Evolutionary conservation across 352 stramenopile species (phyloP).

Genomic region (Pythium pyrilobum): DNA sequence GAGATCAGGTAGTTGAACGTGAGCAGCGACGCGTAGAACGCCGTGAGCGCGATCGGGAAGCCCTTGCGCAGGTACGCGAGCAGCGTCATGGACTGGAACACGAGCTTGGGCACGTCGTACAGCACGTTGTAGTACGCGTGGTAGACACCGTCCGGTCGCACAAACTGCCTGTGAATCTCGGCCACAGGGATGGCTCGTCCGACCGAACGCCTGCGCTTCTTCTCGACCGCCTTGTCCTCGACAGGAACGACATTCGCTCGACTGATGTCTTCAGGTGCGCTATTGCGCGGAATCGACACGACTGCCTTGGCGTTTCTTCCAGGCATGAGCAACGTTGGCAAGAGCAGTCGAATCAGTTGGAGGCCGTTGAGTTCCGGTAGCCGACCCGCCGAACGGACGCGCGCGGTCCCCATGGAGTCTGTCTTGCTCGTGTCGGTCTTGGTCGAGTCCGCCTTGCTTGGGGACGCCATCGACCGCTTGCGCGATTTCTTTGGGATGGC

Average conservation of each 20-base stretch:
- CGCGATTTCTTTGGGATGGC: not conserved
- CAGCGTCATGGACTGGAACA: slow-evolving; percentile 36
- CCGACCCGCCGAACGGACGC: not conserved
- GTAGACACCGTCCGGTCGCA: slow-evolving; percentile 1
- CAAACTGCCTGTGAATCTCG: slow-evolving; percentile 8
- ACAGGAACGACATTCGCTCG: not conserved
- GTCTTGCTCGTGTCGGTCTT: not conserved
- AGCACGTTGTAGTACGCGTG: slow-evolving; percentile 13
- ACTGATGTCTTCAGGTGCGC: not conserved
- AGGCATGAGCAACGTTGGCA: not conserved
- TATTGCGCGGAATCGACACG: not conserved
- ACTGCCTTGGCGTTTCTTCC: not conserved
- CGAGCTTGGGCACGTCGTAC: slow-evolving; percentile 33
- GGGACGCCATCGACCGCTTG: not conserved
- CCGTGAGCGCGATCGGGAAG: slow-evolving; percentile 33
- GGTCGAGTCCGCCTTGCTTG: not conserved
- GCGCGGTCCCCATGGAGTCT: not conserved
- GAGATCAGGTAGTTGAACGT: slow-evolving; percentile 41
- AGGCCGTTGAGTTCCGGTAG: slow-evolving; percentile 3
- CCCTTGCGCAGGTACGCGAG: slow-evolving; percentile 31
- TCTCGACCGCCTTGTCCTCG: not conserved
- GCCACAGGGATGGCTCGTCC: not conserved
- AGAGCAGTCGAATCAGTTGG: slow-evolving; percentile 1
- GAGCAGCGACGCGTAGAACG: slow-evolving; percentile 32
- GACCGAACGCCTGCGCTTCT: not conserved